A percentile compares a stretch with the other conserved stretches of the same genome.
Evolutionary conservation across 2,329 filamentous ascomycete species (phyloP).

Genomic region (Parafenestella ontariensis): DNA sequence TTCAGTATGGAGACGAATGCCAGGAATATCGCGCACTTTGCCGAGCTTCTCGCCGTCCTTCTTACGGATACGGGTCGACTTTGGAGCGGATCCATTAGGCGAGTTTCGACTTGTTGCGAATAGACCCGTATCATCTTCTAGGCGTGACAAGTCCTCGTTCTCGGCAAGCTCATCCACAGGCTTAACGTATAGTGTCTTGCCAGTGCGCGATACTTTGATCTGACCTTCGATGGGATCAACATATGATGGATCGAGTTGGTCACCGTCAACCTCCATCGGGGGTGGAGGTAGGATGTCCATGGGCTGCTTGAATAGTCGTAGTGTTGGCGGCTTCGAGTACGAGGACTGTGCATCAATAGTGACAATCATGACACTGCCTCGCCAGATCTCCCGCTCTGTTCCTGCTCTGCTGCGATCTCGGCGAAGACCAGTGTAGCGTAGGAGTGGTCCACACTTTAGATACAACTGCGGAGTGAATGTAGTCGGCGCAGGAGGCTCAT

Average conservation of each 20-base stretch:
- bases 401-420: slow-evolving; percentile 58
- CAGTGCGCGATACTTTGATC: slow-evolving; percentile 82
- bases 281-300: slow-evolving; percentile 83
- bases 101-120: slow-evolving; percentile 73
- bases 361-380: slow-evolving; percentile 94
- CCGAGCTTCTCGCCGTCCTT: slow-evolving; percentile 81
- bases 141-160: slow-evolving; percentile 75
- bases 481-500: slow-evolving; percentile 69
- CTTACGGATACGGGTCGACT: slow-evolving; percentile 57
- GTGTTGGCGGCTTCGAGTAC: slow-evolving; percentile 76
- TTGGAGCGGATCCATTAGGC: slow-evolving; percentile 37
- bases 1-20: slow-evolving; percentile 82
- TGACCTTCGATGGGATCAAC: slow-evolving; percentile 89
- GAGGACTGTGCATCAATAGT: slow-evolving; percentile 84
- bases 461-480: slow-evolving; percentile 84
- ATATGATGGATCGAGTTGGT: slow-evolving; percentile 75
- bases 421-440: slow-evolving; percentile 87
- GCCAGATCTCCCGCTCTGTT: slow-evolving; percentile 80
- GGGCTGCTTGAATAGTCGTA: slow-evolving; percentile 86
- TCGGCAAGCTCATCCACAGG: slow-evolving; percentile 87
- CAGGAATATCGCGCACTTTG: slow-evolving; percentile 83
- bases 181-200: slow-evolving; percentile 85
- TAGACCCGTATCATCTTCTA: slow-evolving; percentile 82
- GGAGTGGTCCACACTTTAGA: slow-evolving; percentile 86
- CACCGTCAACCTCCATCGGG: slow-evolving; percentile 69